A percentile compares a stretch with the other conserved stretches of the same genome.
These are phyloP conservation scores for Arachis stenosperma DNA, from an alignment of 306 rosid genomes.

Conservation along the genomic window DNA sequence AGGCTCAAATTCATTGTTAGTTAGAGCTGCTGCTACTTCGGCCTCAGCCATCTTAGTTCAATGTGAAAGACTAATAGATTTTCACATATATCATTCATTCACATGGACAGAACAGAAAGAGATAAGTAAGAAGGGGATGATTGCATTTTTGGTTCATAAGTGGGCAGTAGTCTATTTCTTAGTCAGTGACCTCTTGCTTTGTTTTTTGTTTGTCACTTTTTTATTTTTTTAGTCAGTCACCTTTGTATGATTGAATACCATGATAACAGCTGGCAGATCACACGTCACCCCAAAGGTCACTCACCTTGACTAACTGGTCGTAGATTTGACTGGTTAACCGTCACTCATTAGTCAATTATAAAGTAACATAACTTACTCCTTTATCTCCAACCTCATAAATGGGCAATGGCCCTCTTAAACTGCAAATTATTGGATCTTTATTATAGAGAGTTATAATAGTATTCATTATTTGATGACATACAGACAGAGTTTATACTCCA, in stretches of 20 bases:
- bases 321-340: no score
- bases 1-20: slow-evolving; percentile 36
- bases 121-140: not conserved
- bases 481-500: no score
- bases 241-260: no score
- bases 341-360: no score
- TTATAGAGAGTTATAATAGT: no score
- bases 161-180: not conserved
- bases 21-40: slow-evolving; percentile 33
- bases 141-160: not conserved
- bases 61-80: not conserved
- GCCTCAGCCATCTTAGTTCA: slow-evolving; percentile 37
- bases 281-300: not conserved
- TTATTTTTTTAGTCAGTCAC: no score
- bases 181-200: not conserved
- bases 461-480: no score
- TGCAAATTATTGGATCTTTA: no score
- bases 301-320: not conserved
- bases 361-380: no score
- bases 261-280: not conserved
- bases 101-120: not conserved
- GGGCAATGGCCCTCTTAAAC: no score
- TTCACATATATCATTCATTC: not conserved
- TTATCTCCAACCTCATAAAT: no score
- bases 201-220: no score